These are phyloP conservation scores for Garcia nutans DNA, from an alignment of 345 rosid species.

Conservation along the genomic window DNA sequence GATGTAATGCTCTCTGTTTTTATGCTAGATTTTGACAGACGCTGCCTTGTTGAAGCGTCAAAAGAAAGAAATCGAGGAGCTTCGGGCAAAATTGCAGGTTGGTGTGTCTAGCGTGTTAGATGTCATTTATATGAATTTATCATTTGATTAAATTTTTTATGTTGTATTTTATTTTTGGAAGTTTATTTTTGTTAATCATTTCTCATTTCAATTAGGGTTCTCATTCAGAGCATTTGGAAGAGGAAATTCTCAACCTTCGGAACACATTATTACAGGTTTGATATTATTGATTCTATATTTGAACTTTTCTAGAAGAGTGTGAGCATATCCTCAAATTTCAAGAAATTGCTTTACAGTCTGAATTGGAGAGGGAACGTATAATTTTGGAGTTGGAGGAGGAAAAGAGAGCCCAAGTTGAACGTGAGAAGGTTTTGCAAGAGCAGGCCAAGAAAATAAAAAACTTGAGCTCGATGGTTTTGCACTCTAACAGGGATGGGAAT, in stretches of 20 bases:
- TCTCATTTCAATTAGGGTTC: constrained; percentile 48
- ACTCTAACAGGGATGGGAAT: constrained; percentile 71
- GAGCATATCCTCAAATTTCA: constrained; percentile 16
- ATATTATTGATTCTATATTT: constrained; percentile 16
- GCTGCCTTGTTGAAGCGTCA: constrained; percentile 96
- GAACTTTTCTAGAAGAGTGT: constrained; percentile 8
- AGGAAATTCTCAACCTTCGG: constrained; percentile 86
- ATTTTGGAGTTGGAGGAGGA: constrained; percentile 93
- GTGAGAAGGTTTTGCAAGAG: constrained; percentile 85
- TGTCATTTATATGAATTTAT: constrained; percentile 3
- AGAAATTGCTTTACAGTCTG: constrained; percentile 52
- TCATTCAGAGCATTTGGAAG: constrained; percentile 81
- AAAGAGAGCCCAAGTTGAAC: constrained; percentile 89
- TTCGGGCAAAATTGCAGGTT: constrained; percentile 86
- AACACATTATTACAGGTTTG: constrained; percentile 84
- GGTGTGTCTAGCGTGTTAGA: background rate
- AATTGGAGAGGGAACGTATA: constrained; percentile 90
- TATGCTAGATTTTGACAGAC: constrained; percentile 74
- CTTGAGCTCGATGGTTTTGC: constrained; percentile 84
- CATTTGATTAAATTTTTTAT: constrained; percentile 10
- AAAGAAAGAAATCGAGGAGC: constrained; percentile 97
- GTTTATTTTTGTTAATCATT: background rate
- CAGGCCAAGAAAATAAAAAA: constrained; percentile 88
- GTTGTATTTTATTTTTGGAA: constrained; percentile 2
- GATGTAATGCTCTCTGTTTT: constrained; percentile 15